Evolutionary conservation across 2,329 filamentous ascomycete species (phyloP).

Genomic region (Sphaerostilbella broomeana): DNA sequence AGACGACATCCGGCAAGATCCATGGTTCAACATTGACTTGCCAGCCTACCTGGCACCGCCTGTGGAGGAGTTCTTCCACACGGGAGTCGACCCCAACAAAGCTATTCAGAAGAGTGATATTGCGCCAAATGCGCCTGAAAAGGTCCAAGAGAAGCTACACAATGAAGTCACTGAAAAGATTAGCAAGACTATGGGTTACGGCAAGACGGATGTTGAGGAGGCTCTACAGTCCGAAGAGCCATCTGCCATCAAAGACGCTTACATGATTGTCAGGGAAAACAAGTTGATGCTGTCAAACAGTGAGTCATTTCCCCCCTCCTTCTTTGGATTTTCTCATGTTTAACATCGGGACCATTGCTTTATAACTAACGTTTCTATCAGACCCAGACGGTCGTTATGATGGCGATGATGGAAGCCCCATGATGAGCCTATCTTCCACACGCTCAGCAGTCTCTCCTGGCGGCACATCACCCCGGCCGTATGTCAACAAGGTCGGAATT

Average conservation of each 20-base stretch:
- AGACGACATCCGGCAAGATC: conserved; percentile 83
- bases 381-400: conserved; percentile 23
- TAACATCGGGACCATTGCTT: conserved; percentile 15
- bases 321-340: conserved; percentile 19
- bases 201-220: conserved; percentile 89
- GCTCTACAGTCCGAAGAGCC: conserved; percentile 87
- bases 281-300: conserved; percentile 93
- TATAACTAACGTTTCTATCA: conserved; percentile 30
- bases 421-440: conserved; percentile 48
- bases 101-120: conserved; percentile 79
- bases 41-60: conserved; percentile 81
- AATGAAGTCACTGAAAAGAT: conserved; percentile 91
- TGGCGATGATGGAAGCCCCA: conserved; percentile 40
- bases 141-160: conserved; percentile 83
- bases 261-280: conserved; percentile 95
- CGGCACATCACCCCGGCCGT: conserved; percentile 44
- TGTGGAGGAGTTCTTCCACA: conserved; percentile 86
- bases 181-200: conserved; percentile 97
- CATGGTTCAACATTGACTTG: conserved; percentile 87
- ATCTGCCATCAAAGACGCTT: conserved; percentile 97
- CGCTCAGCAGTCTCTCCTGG: conserved; percentile 47
- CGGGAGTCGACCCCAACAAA: conserved; percentile 88
- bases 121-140: conserved; percentile 68
- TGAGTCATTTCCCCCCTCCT: conserved; percentile 43
- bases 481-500: conserved; percentile 82